A percentile compares a stretch with the other conserved stretches of the same genome.
These are phyloP conservation scores for Plenodomus biglobosus DNA, from an alignment of 2,329 filamentous ascomycete genomes.

Conservation along the genomic window DNA sequence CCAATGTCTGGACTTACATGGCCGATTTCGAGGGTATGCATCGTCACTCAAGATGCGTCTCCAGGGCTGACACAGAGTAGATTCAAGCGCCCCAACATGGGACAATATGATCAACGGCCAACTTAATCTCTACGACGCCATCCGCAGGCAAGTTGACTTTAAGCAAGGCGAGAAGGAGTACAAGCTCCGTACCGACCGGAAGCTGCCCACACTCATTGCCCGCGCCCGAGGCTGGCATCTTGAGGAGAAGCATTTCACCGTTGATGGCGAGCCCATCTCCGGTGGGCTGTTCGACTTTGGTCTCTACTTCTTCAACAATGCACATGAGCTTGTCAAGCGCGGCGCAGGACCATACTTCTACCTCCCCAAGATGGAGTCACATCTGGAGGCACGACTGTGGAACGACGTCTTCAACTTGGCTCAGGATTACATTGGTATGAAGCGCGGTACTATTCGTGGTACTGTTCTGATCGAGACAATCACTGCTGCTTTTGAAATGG, in stretches of 20 bases:
- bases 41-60: neutral
- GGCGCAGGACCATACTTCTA: conserved; percentile 96
- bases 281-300: conserved; percentile 95
- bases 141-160: conserved; percentile 92
- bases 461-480: conserved; percentile 99
- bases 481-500: conserved; percentile 97
- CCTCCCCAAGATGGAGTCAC: conserved; percentile 96
- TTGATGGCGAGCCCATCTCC: conserved; percentile 93
- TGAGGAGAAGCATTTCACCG: conserved; percentile 96
- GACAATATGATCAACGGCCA: conserved; percentile 99
- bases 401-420: conserved; percentile 96
- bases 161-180: conserved; percentile 95
- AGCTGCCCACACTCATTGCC: conserved; percentile 86
- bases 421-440: conserved; percentile 90
- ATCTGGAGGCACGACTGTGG: conserved; percentile 96
- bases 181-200: conserved; percentile 90
- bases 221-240: conserved; percentile 97
- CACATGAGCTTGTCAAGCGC: conserved; percentile 78
- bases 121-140: conserved; percentile 95
- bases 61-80: conserved; percentile 50
- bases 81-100: conserved; percentile 95
- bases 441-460: conserved; percentile 86
- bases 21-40: conserved; percentile 90
- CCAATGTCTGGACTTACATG: conserved; percentile 98
- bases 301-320: conserved; percentile 99